phyloP scores from a whole-genome alignment of 2,329 filamentous ascomycete species.

The Claviceps sp. region DNA sequence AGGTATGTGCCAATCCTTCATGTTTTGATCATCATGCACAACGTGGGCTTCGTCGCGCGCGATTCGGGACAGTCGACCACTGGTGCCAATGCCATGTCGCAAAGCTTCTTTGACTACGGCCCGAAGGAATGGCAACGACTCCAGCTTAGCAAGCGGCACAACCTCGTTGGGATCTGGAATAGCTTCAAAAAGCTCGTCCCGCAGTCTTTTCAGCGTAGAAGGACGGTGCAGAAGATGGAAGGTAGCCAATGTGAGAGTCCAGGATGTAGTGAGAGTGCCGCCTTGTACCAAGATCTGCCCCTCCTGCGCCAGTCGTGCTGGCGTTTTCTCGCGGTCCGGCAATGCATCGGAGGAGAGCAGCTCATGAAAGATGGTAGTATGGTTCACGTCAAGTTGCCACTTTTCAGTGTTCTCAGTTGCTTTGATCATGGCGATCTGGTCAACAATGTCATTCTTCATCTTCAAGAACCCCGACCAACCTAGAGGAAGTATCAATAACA shows the following conservation, averaged over 20 bases:
- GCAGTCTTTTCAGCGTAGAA: conserved; percentile 16
- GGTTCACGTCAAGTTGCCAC: conserved; percentile 20
- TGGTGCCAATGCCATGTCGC: conserved; percentile 33
- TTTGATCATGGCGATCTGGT: conserved; percentile 23
- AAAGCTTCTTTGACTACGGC: conserved; percentile 39
- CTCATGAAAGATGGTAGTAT: conserved; percentile 24
- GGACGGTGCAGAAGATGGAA: conserved; percentile 23
- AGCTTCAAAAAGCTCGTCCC: conserved; percentile 22
- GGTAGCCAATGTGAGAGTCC: conserved; percentile 20
- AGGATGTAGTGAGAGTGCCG: conserved; percentile 27
- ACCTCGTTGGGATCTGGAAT: conserved; percentile 18
- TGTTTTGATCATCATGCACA: conserved; percentile 15
- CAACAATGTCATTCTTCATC: conserved; percentile 24
- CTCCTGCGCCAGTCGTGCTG: conserved; percentile 23
- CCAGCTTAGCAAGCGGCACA: conserved; percentile 16
- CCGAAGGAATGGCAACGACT: conserved; percentile 29
- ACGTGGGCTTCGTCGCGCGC: conserved; percentile 25
- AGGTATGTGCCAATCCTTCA: conserved; percentile 17
- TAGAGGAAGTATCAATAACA: conserved; percentile 10
- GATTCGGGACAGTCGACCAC: conserved; percentile 33
- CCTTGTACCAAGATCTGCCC: conserved; percentile 25
- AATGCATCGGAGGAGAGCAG: conserved; percentile 19
- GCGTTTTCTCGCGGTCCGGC: conserved; percentile 20
- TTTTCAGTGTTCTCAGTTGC: conserved; percentile 19
- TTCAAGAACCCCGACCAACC: conserved; percentile 25